Percentiles rank a stretch among this genome's conserved stretches.
These are phyloP conservation scores for Tolypocladium amazonense DNA, from an alignment of 2,329 filamentous ascomycete genomes.

Conservation along the genomic window DNA sequence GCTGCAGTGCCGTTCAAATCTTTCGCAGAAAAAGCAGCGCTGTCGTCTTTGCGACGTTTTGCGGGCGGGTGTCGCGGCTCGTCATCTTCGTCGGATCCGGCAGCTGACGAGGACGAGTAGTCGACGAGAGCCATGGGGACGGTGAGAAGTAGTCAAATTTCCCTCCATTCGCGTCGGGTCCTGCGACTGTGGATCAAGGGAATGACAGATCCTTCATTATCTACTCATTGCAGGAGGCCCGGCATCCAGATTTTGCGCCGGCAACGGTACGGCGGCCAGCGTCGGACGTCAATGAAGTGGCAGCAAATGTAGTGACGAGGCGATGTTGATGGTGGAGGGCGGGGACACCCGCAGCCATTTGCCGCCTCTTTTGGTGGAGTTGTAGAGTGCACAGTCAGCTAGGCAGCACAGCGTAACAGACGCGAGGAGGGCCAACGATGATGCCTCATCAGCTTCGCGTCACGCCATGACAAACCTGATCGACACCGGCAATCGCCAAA, in stretches of 20 bases:
- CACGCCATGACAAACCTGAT: background rate
- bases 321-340: background rate
- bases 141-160: background rate
- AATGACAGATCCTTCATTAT: background rate
- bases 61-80: slow-evolving; percentile 11
- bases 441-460: background rate
- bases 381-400: background rate
- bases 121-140: slow-evolving; percentile 50
- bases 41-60: slow-evolving; percentile 4
- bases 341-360: background rate
- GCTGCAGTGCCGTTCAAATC: background rate
- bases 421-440: background rate
- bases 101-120: slow-evolving; percentile 44
- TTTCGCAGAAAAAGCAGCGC: background rate
- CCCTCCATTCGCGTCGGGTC: background rate
- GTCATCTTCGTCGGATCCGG: slow-evolving; percentile 11
- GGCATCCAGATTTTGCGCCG: background rate
- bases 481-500: background rate
- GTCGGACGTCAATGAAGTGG: background rate
- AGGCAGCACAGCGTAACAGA: background rate
- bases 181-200: background rate
- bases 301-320: background rate
- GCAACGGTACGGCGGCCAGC: background rate
- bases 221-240: background rate
- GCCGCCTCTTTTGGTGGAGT: background rate